Percentiles rank a stretch among this genome's conserved stretches.
Evolutionary conservation across 495 filamentous ascomycete species (phyloP).

Genomic region (Xylaria scruposa): DNA sequence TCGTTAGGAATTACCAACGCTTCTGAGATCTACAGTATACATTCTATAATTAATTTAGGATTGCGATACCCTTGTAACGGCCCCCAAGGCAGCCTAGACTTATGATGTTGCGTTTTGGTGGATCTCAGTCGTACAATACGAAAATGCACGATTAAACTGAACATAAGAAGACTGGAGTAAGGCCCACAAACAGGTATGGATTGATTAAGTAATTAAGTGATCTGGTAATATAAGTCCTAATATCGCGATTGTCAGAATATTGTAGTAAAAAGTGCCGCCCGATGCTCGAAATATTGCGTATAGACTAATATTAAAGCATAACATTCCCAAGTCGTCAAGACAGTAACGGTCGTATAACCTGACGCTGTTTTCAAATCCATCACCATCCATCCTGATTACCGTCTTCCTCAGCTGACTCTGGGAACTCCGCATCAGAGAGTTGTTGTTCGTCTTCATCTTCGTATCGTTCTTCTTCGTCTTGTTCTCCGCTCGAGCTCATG

Average conservation of each 20-base stretch:
- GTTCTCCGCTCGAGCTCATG: conserved; percentile 17
- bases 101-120: background rate
- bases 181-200: background rate
- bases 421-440: conserved; percentile 13
- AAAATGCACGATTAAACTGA: background rate
- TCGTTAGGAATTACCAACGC: background rate
- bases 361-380: background rate
- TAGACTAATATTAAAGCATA: background rate
- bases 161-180: background rate
- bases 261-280: background rate
- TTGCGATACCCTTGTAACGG: background rate
- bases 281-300: too few species aligned
- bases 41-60: conserved; percentile 11
- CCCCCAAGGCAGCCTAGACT: background rate
- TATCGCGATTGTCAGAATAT: background rate
- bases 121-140: background rate
- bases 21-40: background rate
- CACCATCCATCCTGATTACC: conserved; percentile 33
- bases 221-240: background rate
- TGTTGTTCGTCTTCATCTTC: conserved; percentile 33
- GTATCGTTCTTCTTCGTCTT: conserved; percentile 32
- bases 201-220: background rate
- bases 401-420: conserved; percentile 32
- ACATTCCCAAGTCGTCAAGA: background rate
- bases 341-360: background rate